A percentile compares a stretch with the other conserved stretches of the same genome.
These are phyloP conservation scores for Phaeolepiota aurea DNA, from an alignment of 768 basidiomycete genomes.

Conservation along the genomic window DNA sequence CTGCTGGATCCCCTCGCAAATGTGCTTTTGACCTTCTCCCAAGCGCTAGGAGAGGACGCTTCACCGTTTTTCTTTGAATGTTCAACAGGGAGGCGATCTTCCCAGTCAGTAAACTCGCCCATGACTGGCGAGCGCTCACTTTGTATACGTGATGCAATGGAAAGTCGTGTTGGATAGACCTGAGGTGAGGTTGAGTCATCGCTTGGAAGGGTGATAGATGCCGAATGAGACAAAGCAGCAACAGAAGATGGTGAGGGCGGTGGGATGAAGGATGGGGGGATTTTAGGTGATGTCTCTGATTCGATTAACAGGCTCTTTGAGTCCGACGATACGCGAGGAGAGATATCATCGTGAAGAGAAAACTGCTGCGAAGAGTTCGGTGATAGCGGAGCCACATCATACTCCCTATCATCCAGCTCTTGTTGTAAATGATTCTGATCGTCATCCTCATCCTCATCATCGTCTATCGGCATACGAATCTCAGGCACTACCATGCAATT, in stretches of 20 bases:
- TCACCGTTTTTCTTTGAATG: constrained; percentile 52
- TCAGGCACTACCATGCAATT: constrained; percentile 37
- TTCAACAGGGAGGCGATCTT: constrained; percentile 35
- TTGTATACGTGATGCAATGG: constrained; percentile 53
- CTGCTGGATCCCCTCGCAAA: constrained; percentile 57
- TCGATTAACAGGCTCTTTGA: constrained; percentile 60
- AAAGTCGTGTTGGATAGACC: constrained; percentile 51
- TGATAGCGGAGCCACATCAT: constrained; percentile 31
- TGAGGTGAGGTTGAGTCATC: constrained; percentile 47
- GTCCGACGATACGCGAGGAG: constrained; percentile 46
- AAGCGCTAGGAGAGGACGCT: constrained; percentile 44
- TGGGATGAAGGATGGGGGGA: constrained; percentile 31
- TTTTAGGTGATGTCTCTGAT: constrained; percentile 51
- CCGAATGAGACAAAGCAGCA: constrained; percentile 31
- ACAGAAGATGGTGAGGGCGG: constrained; percentile 44
- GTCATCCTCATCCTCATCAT: constrained; percentile 51
- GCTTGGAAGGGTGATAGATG: constrained; percentile 28
- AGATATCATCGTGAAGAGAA: constrained; percentile 39
- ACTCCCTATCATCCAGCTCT: constrained; percentile 24
- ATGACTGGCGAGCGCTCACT: constrained; percentile 49
- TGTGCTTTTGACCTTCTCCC: constrained; percentile 67
- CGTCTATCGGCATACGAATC: constrained; percentile 54
- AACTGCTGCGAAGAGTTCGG: constrained; percentile 41
- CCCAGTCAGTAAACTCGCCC: constrained; percentile 43
- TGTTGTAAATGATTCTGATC: constrained; percentile 27